Base-by-base conservation (phyloP, 306 rosid genomes). In the Delonix regia region DNA sequence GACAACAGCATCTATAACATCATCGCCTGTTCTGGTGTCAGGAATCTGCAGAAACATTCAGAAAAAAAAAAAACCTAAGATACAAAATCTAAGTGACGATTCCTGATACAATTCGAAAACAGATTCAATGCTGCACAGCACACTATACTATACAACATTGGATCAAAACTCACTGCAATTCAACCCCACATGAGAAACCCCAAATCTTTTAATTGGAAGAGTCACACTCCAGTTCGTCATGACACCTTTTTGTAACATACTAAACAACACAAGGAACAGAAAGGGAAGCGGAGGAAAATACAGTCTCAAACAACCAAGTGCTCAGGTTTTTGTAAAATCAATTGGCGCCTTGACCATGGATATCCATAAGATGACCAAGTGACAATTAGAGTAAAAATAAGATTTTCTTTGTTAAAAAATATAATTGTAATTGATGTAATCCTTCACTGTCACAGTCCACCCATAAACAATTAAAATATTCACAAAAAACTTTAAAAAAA, bases 1-100 rank as follows among this genome's bases (percentile, higher is more conserved):
- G 2, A 91, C 86, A 19, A 85, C 98, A 14, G 91, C 99, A 7
- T 93, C 96, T 28, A 95, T 90, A 74, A 87, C 83, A 57, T 87
- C 82, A 24, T 93, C 89, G 0, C 90, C 94, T 19, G 89, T 85
- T 88, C 98, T 85, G 24, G 36, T 76, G 75, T 93, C 99, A 2
- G 99, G 98, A 78, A 93, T 93, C 98, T 95, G 96, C 80, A 87
- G 34, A 80, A 78, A 47, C 13, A 48, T 22, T 22, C n/a, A 44
- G 25, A n/a, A 21, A 3, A 69, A 24, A 55, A 6, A 21, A 8
- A 3, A 69, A 51, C 4, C 11, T 3, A 48, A 73, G 81, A 33
- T 25, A 21, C 22, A 82, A 56, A 44, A 36, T 60, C 42, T 44
- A 67, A 16, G 28, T 33, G 61, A 56, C 16, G 9, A 6, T 73